These are phyloP conservation scores for Hymenoscyphus fraxineus DNA, from an alignment of 2,329 filamentous ascomycete genomes.

Conservation along the genomic window DNA sequence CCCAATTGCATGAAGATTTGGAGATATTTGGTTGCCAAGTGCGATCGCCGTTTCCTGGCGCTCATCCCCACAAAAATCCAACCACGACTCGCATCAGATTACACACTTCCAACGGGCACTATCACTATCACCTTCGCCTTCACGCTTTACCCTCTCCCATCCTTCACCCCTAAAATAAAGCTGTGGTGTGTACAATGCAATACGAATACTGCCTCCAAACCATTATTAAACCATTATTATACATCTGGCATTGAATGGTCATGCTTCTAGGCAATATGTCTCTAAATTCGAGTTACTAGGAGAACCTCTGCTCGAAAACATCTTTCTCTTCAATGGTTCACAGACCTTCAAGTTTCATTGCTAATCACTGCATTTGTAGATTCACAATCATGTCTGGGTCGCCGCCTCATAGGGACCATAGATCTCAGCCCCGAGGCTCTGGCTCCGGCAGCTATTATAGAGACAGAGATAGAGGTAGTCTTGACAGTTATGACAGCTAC, in stretches of 20 bases:
- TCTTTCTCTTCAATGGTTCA: background rate
- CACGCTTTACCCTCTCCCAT: background rate
- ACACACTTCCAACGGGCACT: no score
- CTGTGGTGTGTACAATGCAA: background rate
- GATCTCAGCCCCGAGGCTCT: background rate
- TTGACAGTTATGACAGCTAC: background rate
- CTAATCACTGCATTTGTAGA: background rate
- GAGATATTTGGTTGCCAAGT: no score
- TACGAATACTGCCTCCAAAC: background rate
- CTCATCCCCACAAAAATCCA: no score
- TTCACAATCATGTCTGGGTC: background rate
- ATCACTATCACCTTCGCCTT: background rate
- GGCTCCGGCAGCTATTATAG: background rate
- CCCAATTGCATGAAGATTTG: no score
- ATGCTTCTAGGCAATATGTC: background rate
- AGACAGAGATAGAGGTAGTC: background rate
- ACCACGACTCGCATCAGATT: no score
- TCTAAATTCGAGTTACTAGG: background rate
- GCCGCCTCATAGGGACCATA: background rate
- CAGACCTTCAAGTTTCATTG: background rate
- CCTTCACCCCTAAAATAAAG: background rate
- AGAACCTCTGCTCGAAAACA: background rate
- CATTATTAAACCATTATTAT: conserved; percentile 1
- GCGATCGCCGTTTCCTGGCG: no score
- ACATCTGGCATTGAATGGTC: background rate